phyloP scores from a whole-genome alignment of 768 basidiomycete species.

The Tulasnella calospora region DNA sequence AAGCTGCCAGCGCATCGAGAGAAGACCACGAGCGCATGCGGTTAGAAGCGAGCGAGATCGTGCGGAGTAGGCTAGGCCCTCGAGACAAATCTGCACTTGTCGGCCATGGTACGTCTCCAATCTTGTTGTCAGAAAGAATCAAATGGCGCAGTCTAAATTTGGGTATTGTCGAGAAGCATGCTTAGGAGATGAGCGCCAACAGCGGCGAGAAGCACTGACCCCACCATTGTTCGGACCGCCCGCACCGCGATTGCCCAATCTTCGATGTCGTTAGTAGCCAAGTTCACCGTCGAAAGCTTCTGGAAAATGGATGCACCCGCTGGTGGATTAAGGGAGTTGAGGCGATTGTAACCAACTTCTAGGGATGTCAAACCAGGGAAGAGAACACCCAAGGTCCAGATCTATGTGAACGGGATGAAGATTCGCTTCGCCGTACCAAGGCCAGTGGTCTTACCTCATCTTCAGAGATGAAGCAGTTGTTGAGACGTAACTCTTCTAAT shows the following conservation, averaged over 20 bases:
- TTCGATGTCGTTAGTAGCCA: conserved; percentile 14
- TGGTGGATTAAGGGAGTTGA: conserved; percentile 35
- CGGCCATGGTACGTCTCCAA: conserved; percentile 1
- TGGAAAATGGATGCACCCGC: background rate
- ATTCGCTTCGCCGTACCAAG: background rate
- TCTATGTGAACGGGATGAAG: conserved; percentile 39
- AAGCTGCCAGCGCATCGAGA: conserved; percentile 58
- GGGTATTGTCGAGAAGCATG: conserved; percentile 22
- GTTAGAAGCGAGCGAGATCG: conserved; percentile 64
- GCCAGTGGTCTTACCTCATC: conserved; percentile 45
- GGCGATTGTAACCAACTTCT: conserved; percentile 67
- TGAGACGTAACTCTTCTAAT: conserved; percentile 66
- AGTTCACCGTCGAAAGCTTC: conserved; percentile 3
- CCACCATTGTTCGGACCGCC: conserved; percentile 21
- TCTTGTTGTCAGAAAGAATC: conserved; percentile 35
- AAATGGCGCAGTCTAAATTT: conserved; percentile 55
- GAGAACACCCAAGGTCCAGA: conserved; percentile 46
- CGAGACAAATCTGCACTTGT: conserved; percentile 28
- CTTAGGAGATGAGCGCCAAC: background rate
- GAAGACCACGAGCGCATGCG: conserved; percentile 53
- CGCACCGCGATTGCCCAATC: conserved; percentile 16
- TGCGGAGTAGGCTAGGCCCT: conserved; percentile 40
- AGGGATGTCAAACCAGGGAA: conserved; percentile 36
- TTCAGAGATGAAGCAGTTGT: conserved; percentile 69
- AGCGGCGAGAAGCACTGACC: conserved; percentile 25